Base-by-base conservation (phyloP, 2,329 filamentous ascomycete species). In the Monilinia polystroma region DNA sequence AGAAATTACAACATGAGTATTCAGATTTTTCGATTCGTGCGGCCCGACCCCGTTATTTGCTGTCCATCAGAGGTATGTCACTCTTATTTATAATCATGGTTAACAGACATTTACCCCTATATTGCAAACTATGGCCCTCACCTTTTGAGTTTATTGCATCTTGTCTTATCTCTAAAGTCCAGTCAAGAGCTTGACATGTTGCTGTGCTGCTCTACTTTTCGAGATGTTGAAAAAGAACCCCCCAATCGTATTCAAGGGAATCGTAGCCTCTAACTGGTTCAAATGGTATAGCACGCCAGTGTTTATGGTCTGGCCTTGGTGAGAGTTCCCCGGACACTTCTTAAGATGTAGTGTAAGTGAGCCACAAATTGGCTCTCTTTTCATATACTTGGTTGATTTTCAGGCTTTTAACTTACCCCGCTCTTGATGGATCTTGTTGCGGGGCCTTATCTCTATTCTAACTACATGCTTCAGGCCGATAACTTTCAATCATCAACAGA, bases 321-420 rank as follows among this genome's bases (percentile, higher is more conserved):
- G 29, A 20, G 35, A 26, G 18, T 12, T 7, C 12, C 18, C 23
- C 20, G 20, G 26, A 29, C 6, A 64, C 11, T 18, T 38, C 18
- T 49, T 1, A 20, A 5, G 45, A 4, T 18, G 16, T 45, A 18
- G 18, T 41, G 8, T 16, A 45, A 55, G 26, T 26, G 26, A 35
- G 14, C n/a, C 11, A 29, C 23, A 18, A 18, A 47, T 56, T 23
- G 32, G 18, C 29, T n/a, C 23, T 32, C 35, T 43, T n/a, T 18
- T 41, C 43, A n/a, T 41, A 58, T 14, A 3, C 16, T 49, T 32
- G 5, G 57, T 47, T 55, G 8, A 38, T 51, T 26, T 26, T 51
- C 2, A 60, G 51, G 29, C 58, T 51, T 51, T 62, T 51, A 7
- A 23, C 26, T 41, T 26, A 51, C 45, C 58, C 58, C 58, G 58